A percentile compares a stretch with the other conserved stretches of the same genome.
These are phyloP conservation scores for Funneliformis caledonium DNA, from an alignment of 371 early-diverging fungal genomes.

Conservation along the genomic window DNA sequence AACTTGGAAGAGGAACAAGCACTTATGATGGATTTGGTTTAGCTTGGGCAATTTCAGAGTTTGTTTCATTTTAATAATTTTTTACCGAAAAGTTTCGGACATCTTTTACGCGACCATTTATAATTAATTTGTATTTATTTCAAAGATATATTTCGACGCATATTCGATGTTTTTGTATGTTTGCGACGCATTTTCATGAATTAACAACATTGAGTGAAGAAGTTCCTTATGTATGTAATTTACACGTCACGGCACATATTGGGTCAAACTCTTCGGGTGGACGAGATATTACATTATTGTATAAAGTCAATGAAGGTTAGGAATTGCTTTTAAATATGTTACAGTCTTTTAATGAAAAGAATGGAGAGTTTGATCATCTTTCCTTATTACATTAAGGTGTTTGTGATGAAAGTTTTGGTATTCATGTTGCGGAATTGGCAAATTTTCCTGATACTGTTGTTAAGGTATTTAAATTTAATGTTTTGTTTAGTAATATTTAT, in stretches of 20 bases:
- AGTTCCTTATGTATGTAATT: conserved; percentile 77
- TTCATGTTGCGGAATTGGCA: conserved; percentile 97
- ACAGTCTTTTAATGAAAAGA: not conserved
- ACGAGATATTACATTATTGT: conserved; percentile 81
- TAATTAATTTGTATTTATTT: conserved; percentile 3
- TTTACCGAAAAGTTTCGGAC: not conserved
- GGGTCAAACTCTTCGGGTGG: conserved; percentile 47
- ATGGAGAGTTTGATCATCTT: conserved; percentile 16
- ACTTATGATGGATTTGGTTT: conserved; percentile 98
- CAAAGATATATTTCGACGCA: conserved; percentile 78
- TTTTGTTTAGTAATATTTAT: not conserved
- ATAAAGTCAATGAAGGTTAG: conserved; percentile 80
- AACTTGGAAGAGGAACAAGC: conserved; percentile 98
- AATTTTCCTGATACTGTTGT: conserved; percentile 91
- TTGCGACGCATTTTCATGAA: conserved; percentile 99
- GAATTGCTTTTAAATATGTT: no score
- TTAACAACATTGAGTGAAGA: conserved; percentile 80
- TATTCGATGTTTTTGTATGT: conserved; percentile 81
- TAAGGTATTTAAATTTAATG: conserved; percentile 34
- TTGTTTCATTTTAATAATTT: conserved; percentile 45
- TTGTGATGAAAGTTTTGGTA: conserved; percentile 98
- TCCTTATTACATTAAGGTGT: conserved; percentile 61
- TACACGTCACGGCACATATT: conserved; percentile 84
- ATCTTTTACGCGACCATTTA: not conserved
- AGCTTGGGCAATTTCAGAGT: conserved; percentile 97